Evolutionary conservation across 2,329 filamentous ascomycete species (phyloP), one percentile per base, ranked within the genome.

Genomic region (Neoarthrinium moseri): DNA sequence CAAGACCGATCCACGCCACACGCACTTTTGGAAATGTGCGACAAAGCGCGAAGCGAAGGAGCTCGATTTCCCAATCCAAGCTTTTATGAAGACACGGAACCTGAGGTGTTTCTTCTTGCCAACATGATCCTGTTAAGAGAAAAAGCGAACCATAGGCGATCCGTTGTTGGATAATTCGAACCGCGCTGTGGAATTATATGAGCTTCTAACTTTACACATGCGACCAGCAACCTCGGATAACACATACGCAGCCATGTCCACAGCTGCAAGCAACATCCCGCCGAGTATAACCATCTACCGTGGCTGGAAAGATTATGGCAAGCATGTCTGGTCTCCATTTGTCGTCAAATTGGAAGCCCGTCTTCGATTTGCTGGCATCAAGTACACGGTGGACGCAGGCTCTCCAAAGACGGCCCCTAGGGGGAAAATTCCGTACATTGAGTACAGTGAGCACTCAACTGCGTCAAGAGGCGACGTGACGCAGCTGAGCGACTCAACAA

Each of bases 331-430:
- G 78, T 84, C 81, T 0, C 80, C 81, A 8, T 85, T 82, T 52
- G 79, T 82, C 43, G 76, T 65, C 35, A 86, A 86, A 58, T 67
- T 85, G 42, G 83, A 86, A 57, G 70, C 78, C 15, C 78, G 81
- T 12, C 68, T 85, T 5, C 80, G 82, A 12, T 72, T 83, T 51
- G 70, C 70, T 2, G 58, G 62, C 1, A 40, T 82, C 3, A 30
- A 60, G 1, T 86, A 85, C 60, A 55, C 51, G 13, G 56, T 62
- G 4, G 72, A 64, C 3, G 50, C 51, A 3, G 81, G 81, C 2
- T 75, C 74, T 0, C 58, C 69, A 0, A 56, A 52, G 32, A 58
- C 63, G 1, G 75, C 69, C 0, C 81, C 83, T 0, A 72, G 67
- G 40, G 78, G 79, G 32, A 86, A 85, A 61, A 74, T 85, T 8